Evolutionary conservation across 2,329 filamentous ascomycete genomes (phyloP), one percentile per base, ranked within the genome.

Genomic region (Endothia cerciana): DNA sequence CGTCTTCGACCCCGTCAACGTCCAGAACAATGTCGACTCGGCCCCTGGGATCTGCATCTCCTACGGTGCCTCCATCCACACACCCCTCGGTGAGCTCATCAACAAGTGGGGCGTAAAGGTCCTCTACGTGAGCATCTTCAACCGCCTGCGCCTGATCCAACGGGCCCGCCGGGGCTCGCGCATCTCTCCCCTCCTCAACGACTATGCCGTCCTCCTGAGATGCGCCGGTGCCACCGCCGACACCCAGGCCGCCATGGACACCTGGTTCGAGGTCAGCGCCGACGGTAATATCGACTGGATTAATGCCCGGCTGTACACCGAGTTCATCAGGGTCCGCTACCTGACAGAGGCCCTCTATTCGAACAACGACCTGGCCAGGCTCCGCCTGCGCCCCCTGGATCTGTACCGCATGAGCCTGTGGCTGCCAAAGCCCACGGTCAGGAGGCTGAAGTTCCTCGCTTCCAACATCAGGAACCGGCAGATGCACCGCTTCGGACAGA

Each of bases 1-100:
- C 41, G 80, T 82, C 5, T 75, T 93, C 10, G 87, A 91, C 65
- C 89, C 90, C 0, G 71, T 84, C 4, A 72, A 75, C 28, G 76
- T 87, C 22, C 79, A 84, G 62, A 73, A 76, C 25, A 75, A 82
- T 15, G 73, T 86, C 25, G 88, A 89, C 72, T 73, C 80, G 3
- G 76, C 77, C 13, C 73, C 81, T 43, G 77, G 80, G 19, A 67
- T 82, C 22, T 69, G 72, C 19, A 74, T 85, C 61, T 70, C 75
- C 3, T 65, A 71, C 17, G 82, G 74, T 70, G 83, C 78, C 72
- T 77, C 74, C 7, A 73, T 79, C 38, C 74, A 76, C 62, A 79
- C 80, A 0, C 74, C 79, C 36, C 69, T 80, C 47, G 72, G 74
- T 5, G 69, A 72, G 3, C 69, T 76, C 13, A 69, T 84, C 3